A percentile compares a stretch with the other conserved stretches of the same genome.
phyloP scores from a whole-genome alignment of 352 stramenopile genomes.

The Phytophthora foliorum region DNA sequence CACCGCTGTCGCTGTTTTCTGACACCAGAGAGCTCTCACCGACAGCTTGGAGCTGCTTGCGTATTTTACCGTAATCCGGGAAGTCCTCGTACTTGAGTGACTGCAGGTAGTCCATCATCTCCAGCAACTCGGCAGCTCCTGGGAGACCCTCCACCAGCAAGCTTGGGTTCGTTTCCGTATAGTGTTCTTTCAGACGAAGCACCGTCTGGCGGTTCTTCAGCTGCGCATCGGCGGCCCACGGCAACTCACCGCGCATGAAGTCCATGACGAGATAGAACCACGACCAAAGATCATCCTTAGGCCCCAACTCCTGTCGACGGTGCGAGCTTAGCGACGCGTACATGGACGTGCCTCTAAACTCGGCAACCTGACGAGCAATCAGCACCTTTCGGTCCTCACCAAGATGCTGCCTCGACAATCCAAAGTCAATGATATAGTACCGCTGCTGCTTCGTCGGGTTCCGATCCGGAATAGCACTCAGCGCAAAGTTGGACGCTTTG shows the following conservation, averaged over 20 bases:
- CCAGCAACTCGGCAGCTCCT: conserved; percentile 72
- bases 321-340: conserved; percentile 91
- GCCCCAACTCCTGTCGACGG: conserved; percentile 78
- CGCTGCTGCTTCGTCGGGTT: conserved; percentile 58
- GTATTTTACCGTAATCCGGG: conserved; percentile 70
- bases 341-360: conserved; percentile 91
- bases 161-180: conserved; percentile 75
- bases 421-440: conserved; percentile 91
- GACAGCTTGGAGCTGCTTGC: conserved; percentile 43
- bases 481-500: conserved; percentile 91
- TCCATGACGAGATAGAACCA: conserved; percentile 93
- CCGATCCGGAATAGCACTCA: conserved; percentile 50
- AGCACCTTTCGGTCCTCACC: conserved; percentile 72
- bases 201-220: conserved; percentile 88
- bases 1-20: conserved; percentile 42
- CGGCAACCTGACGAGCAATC: conserved; percentile 62
- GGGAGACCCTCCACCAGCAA: conserved; percentile 80
- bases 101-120: conserved; percentile 83
- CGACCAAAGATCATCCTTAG: conserved; percentile 91
- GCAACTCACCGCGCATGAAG: conserved; percentile 87
- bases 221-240: conserved; percentile 84
- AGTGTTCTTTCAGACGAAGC: conserved; percentile 85
- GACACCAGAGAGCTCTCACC: conserved; percentile 31
- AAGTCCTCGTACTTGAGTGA: conserved; percentile 78
- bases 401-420: conserved; percentile 82